Base-by-base conservation (phyloP, 805 yeast genomes). In the Zygotorulaspora danielsina region DNA sequence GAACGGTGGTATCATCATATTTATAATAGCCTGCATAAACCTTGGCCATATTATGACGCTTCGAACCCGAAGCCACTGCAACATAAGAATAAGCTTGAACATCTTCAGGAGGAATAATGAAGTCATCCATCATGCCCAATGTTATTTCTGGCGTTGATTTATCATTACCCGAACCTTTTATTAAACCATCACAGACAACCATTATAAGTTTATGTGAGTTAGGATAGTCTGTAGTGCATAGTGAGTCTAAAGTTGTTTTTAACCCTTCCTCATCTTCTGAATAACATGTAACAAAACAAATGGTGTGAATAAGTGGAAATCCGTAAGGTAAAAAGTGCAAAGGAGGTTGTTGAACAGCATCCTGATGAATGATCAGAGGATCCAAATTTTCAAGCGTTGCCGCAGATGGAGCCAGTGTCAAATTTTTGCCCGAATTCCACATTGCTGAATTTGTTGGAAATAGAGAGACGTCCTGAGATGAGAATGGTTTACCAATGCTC, bases 1-100 rank as follows among this genome's bases (percentile, higher is more conserved):
- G 85, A 31, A 88, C 79, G 1, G 90, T 84, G 3, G 65, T 55
- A 48, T 84, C 84, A 53, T 85, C 79, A 58, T 89, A 93, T 50
- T 81, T 81, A 67, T 93, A 93, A 60, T 85, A 93, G 0, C 98
- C 98, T 9, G 96, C 81, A 57, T 87, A 90, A 2, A 90, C 88
- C 64, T 89, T 90, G 19, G 98, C 97, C 96, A 89, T 88, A 61
- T 93, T 93, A 59, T 93, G 98, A 60, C 98, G 81, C 66, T 87
- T 93, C 3, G 84, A 54, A 51, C 98, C 98, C 52, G 84, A 84
- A 2, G 96, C 95, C 28, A 93, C 97, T 6, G 97, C 95, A 25
- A 93, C 95, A 60, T 93, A 90, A 0, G 97, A 88, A 55, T 79
- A 72, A 0, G 97, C 76, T 56, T 76, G 65, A 5, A 87, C 96